Conservation (phyloP, 805 yeast genomes). For the Wickerhamomyces alni region DNA sequence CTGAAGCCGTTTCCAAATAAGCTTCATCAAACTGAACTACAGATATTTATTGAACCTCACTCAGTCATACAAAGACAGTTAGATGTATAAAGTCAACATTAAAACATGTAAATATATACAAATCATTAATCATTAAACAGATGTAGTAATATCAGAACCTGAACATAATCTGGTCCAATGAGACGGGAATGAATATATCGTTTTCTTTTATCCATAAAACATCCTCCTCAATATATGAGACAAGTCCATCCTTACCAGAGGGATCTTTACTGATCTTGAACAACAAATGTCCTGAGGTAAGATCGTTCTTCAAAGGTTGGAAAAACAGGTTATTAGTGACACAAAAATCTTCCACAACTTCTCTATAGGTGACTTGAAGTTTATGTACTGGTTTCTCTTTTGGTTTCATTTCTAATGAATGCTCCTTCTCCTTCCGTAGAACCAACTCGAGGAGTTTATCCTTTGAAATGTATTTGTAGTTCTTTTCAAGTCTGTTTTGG, state of each 20-base stretch:
- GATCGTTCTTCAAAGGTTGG: conserved; percentile 12
- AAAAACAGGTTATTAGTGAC: conserved; percentile 35
- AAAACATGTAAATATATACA: not conserved
- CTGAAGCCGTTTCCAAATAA: not conserved
- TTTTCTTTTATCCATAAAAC: conserved; percentile 46
- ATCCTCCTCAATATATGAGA: conserved; percentile 55
- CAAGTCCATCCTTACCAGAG: conserved; percentile 27
- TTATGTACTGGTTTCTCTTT: conserved; percentile 38
- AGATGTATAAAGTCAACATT: not conserved
- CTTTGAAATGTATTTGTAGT: conserved; percentile 5
- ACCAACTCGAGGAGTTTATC: not conserved
- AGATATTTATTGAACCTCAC: too few species aligned
- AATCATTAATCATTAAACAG: not conserved
- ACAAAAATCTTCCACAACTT: conserved; percentile 62
- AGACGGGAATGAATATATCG: conserved; percentile 37
- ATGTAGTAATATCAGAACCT: not conserved
- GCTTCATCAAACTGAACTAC: too few species aligned
- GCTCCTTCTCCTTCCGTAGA: not conserved
- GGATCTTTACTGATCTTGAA: conserved; percentile 33
- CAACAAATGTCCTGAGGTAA: conserved; percentile 36
- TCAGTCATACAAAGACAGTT: not conserved
- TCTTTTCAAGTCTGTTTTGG: conserved; percentile 5
- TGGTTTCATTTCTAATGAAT: conserved; percentile 10
- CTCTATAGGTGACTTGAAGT: conserved; percentile 47
- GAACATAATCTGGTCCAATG: conserved; percentile 24